Conservation (phyloP, 1,284 basidiomycete genomes). For the Ceratobasidium sp. region DNA sequence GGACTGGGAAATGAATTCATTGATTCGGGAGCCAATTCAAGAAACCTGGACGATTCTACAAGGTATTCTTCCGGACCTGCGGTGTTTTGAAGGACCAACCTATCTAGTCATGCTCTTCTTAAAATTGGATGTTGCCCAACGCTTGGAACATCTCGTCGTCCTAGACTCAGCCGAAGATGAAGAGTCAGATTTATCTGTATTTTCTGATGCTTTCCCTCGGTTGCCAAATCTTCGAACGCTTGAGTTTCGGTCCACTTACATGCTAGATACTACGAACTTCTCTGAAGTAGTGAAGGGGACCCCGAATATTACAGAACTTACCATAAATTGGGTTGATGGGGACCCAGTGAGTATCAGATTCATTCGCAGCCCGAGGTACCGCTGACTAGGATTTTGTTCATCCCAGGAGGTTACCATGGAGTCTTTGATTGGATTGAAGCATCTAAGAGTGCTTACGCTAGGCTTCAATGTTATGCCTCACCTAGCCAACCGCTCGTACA, state of each 20-base stretch:
- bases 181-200: conserved; percentile 3
- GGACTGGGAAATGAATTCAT: conserved; percentile 33
- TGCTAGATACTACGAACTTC: conserved; percentile 21
- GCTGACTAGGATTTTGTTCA: background rate
- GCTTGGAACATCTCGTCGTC: conserved; percentile 15
- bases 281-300: background rate
- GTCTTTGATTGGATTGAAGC: background rate
- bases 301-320: conserved; percentile 23
- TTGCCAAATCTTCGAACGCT: conserved; percentile 26
- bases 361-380: background rate
- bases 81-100: conserved; percentile 17
- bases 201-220: conserved; percentile 5
- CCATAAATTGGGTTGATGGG: conserved; percentile 25
- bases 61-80: conserved; percentile 19
- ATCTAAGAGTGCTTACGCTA: background rate
- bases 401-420: background rate
- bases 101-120: conserved; percentile 23
- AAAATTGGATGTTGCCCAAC: conserved; percentile 16
- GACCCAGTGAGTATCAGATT: conserved; percentile 17
- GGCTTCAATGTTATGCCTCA: conserved; percentile 31
- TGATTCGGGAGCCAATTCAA: conserved; percentile 12
- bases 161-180: conserved; percentile 21
- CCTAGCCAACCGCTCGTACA: conserved; percentile 5
- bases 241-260: conserved; percentile 23
- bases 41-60: background rate